Percentiles rank a stretch among this genome's conserved stretches.
Conservation (phyloP, 495 filamentous ascomycete genomes). For the Neurospora intermedia region DNA sequence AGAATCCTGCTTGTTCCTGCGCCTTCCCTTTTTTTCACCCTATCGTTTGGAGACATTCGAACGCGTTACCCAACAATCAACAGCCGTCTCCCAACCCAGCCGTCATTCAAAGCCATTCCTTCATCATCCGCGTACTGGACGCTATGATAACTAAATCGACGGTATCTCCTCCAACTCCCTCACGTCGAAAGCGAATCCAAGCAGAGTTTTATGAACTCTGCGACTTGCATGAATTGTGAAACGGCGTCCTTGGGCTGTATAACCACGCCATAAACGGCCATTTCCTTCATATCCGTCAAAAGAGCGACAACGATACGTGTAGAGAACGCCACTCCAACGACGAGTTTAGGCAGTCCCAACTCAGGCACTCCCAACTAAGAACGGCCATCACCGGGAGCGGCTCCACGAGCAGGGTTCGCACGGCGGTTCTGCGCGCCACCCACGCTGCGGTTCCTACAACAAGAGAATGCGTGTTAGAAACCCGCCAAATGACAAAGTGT, state of each 20-base stretch:
- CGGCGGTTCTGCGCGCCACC: slow-evolving; percentile 7
- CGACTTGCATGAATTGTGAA: background rate
- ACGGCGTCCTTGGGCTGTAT: background rate
- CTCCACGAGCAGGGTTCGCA: slow-evolving; percentile 13
- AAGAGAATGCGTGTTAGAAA: slow-evolving; percentile 17
- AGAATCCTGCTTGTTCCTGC: background rate
- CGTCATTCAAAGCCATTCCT: background rate
- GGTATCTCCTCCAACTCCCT: too few relatives aligned
- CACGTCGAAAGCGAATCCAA: too few relatives aligned
- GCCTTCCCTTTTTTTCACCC: background rate
- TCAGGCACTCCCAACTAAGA: slow-evolving; percentile 4
- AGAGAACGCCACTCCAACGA: background rate
- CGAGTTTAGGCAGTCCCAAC: background rate
- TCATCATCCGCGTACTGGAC: background rate
- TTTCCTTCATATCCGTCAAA: background rate
- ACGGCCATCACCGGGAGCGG: slow-evolving; percentile 13
- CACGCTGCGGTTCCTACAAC: slow-evolving; percentile 22
- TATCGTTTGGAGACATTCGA: background rate
- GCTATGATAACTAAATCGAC: too few relatives aligned
- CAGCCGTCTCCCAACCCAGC: background rate
- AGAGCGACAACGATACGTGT: background rate
- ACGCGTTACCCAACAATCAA: background rate
- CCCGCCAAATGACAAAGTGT: background rate
- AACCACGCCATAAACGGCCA: background rate
- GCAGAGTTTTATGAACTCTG: background rate